Percentiles rank a stretch among this genome's conserved stretches.
phyloP scores from a whole-genome alignment of 345 rosid genomes.

The Carallia brachiata region DNA sequence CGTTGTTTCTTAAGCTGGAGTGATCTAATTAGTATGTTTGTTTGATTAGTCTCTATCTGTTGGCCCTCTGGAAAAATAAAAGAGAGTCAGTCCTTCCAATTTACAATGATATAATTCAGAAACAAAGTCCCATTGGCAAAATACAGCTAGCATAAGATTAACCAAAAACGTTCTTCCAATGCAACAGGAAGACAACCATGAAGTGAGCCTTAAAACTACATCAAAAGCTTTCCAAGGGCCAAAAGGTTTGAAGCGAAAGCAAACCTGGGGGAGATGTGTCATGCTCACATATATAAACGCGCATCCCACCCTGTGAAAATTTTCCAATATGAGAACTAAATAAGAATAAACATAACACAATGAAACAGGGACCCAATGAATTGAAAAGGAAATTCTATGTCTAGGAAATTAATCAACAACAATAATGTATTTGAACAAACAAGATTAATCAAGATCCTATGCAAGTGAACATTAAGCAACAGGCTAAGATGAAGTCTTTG shows the following conservation, averaged over 20 bases:
- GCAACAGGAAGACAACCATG: neutral
- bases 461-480: neutral
- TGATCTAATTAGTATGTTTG: conserved; percentile 85
- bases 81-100: conserved; percentile 20
- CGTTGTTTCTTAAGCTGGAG: conserved; percentile 70
- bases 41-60: conserved; percentile 79
- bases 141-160: neutral
- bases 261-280: conserved; percentile 81
- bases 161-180: neutral
- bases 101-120: conserved; percentile 10
- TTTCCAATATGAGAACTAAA: conserved; percentile 6
- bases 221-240: neutral
- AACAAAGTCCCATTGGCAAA: neutral
- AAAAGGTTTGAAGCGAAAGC: conserved; percentile 12
- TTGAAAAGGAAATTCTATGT: neutral
- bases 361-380: conserved; percentile 7
- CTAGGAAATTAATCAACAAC: neutral
- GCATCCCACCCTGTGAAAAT: conserved; percentile 70
- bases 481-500: neutral
- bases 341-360: conserved; percentile 1
- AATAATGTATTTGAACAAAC: neutral
- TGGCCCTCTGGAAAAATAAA: conserved; percentile 55
- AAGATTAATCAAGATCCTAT: neutral
- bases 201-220: neutral
- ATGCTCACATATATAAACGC: conserved; percentile 75